Base-by-base conservation (phyloP, 306 rosid species). In the Luffa acutangula region DNA sequence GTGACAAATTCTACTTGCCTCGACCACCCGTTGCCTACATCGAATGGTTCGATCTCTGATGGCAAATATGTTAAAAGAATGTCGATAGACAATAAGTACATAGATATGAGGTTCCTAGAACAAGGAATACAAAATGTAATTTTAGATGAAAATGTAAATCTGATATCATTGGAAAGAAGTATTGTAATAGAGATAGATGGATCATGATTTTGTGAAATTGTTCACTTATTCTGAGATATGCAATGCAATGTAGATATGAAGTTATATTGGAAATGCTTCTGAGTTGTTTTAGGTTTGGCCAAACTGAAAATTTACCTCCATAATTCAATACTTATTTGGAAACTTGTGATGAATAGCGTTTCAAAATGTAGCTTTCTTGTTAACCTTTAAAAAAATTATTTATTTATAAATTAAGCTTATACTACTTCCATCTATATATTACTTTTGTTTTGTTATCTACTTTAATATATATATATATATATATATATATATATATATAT, bases 91-190 rank as follows among this genome's bases (percentile, higher is more conserved):
- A 25, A 45, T 48, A 33, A 48, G 41, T 72, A 72, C 77, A 72
- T 46, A 69, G 46, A 43, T 12, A 4, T 20, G 75, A 69, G 51
- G 52, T 69, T 69, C 75, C 54, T 69, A n/a, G 53, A 69, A 46
- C 9, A 42, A 69, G 53, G 75, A 43, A 43, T 69, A 42, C 53
- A 69, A n/a, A 7, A 25, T 46, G 77, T 71, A 72, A 72, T 48
- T 25, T 72, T 48, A 72, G 77, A 70, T 70, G 17, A 25, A 21
- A 45, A 72, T 72, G 77, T 72, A 72, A 46, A 71, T 71, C 57
- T 71, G 58, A 13, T 71, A 21, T 71, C 20, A 21, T 10, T 21
- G 77, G 14, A 48, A 48, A 46, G 39, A 25, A 48, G 21, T 72
- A 65, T 65, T 21, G 31, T 70, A 5, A 20, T 70, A 70, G 76